Evolutionary conservation across 805 yeast species (phyloP).

Genomic region (Lachancea quebecensis): DNA sequence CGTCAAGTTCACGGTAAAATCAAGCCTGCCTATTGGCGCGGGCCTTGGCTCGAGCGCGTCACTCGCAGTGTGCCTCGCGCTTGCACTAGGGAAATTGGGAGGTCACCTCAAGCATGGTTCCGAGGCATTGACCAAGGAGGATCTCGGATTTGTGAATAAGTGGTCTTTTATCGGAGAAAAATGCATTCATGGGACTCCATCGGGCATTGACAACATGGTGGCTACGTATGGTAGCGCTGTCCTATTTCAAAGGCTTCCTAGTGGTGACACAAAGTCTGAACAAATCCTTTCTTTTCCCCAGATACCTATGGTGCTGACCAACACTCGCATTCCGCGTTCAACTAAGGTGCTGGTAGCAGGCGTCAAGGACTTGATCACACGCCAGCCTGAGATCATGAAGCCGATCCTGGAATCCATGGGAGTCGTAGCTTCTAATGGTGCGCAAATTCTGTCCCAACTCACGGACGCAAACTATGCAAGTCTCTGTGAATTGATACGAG

Average conservation of each 20-base stretch:
- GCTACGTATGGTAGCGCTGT: slow-evolving; percentile 97
- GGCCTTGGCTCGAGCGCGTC: slow-evolving; percentile 95
- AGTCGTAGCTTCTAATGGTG: slow-evolving; percentile 61
- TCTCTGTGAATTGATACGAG: slow-evolving; percentile 56
- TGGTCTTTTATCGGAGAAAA: slow-evolving; percentile 94
- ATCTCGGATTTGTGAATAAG: slow-evolving; percentile 57
- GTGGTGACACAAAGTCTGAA: slow-evolving; percentile 26
- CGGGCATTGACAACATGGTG: slow-evolving; percentile 94
- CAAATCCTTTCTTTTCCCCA: slow-evolving; percentile 50
- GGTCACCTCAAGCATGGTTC: slow-evolving; percentile 39
- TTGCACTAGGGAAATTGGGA: slow-evolving; percentile 62
- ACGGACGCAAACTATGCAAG: slow-evolving; percentile 30
- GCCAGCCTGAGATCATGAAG: slow-evolving; percentile 48
- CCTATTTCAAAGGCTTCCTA: slow-evolving; percentile 56
- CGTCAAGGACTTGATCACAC: slow-evolving; percentile 51
- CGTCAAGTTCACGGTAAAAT: slow-evolving; percentile 57
- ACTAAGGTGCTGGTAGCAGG: slow-evolving; percentile 78
- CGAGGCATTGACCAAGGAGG: slow-evolving; percentile 36
- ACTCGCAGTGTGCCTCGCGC: slow-evolving; percentile 72
- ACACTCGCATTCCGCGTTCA: slow-evolving; percentile 80
- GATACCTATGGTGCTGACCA: slow-evolving; percentile 66
- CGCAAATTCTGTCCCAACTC: slow-evolving; percentile 35
- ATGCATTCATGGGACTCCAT: slow-evolving; percentile 93
- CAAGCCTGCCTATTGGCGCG: slow-evolving; percentile 91
- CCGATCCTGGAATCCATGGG: slow-evolving; percentile 73